Percentiles rank a stretch among this genome's conserved stretches.
These are phyloP conservation scores for Ascochyta fabae DNA, from an alignment of 2,329 filamentous ascomycete genomes.

Conservation along the genomic window DNA sequence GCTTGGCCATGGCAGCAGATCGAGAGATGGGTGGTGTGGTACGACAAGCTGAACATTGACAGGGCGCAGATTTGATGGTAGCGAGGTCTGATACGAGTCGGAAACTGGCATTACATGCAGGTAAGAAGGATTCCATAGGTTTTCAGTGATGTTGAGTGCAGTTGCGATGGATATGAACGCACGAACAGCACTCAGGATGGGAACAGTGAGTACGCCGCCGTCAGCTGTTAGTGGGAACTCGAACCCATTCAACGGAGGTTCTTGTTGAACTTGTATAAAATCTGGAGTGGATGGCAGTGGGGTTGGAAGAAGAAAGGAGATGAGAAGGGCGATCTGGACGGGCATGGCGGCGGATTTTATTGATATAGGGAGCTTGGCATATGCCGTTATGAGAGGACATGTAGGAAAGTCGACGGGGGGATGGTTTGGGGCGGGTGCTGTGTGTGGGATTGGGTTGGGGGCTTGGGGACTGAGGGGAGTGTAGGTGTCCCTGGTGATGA, in stretches of 20 bases:
- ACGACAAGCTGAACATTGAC: conserved; percentile 58
- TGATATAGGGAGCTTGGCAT: conserved; percentile 27
- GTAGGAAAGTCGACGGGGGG: conserved; percentile 22
- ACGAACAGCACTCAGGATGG: conserved; percentile 50
- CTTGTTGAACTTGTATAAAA: neutral
- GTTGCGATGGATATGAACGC: conserved; percentile 24
- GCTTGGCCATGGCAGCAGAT: conserved; percentile 64
- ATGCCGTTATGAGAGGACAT: conserved; percentile 31
- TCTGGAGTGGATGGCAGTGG: conserved; percentile 1
- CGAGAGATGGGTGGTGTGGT: conserved; percentile 64
- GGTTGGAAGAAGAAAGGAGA: conserved; percentile 21
- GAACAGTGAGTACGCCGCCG: conserved; percentile 33
- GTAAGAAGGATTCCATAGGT: conserved; percentile 29
- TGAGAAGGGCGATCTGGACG: conserved; percentile 34
- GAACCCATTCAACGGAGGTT: neutral
- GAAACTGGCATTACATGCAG: conserved; percentile 25
- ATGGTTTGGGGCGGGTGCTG: conserved; percentile 25
- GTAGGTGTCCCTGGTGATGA: neutral
- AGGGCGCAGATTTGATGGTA: conserved; percentile 55
- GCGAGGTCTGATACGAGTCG: conserved; percentile 2
- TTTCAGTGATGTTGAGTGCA: conserved; percentile 17
- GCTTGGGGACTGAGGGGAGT: conserved; percentile 24
- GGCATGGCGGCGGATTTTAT: conserved; percentile 27
- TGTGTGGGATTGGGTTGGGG: conserved; percentile 24
- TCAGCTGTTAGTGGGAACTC: conserved; percentile 24